Percentiles rank a stretch among this genome's conserved stretches.
Evolutionary conservation across 2,329 filamentous ascomycete species (phyloP).

Genomic region (Aspergillus carbonarius): DNA sequence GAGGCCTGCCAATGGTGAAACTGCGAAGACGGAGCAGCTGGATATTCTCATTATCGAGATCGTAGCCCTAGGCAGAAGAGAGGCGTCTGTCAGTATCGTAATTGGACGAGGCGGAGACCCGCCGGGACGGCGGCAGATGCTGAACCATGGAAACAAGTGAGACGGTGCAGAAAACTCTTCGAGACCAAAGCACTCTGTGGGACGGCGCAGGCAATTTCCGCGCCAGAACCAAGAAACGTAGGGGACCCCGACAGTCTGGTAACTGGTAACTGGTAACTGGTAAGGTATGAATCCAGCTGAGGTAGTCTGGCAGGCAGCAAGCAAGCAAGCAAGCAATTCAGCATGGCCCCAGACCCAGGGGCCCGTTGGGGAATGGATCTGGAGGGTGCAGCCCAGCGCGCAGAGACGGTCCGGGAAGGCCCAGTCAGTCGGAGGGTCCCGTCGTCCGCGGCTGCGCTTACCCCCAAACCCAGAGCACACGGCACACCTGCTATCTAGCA

Average conservation of each 20-base stretch:
- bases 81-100: constrained; percentile 20
- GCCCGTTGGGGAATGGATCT: constrained; percentile 3
- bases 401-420: constrained; percentile 13
- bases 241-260: neutral
- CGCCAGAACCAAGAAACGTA: constrained; percentile 13
- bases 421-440: constrained; percentile 22
- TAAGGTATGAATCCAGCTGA: constrained; percentile 2
- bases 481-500: constrained; percentile 9
- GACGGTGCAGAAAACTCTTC: constrained; percentile 33
- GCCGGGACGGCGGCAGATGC: constrained; percentile 18
- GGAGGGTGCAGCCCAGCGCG: constrained; percentile 17
- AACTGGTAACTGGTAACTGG: neutral
- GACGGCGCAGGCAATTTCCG: constrained; percentile 17
- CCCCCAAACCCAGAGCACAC: constrained; percentile 15
- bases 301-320: neutral
- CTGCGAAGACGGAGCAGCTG: constrained; percentile 76
- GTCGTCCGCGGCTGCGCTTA: constrained; percentile 26
- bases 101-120: constrained; percentile 18
- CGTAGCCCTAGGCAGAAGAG: constrained; percentile 62
- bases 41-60: constrained; percentile 73
- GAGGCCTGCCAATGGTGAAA: constrained; percentile 68
- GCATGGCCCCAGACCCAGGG: neutral
- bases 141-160: constrained; percentile 43
- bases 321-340: neutral
- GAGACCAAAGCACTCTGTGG: constrained; percentile 17